Evolutionary conservation across 1,284 basidiomycete species (phyloP).

Genomic region (Trametes pubescens): DNA sequence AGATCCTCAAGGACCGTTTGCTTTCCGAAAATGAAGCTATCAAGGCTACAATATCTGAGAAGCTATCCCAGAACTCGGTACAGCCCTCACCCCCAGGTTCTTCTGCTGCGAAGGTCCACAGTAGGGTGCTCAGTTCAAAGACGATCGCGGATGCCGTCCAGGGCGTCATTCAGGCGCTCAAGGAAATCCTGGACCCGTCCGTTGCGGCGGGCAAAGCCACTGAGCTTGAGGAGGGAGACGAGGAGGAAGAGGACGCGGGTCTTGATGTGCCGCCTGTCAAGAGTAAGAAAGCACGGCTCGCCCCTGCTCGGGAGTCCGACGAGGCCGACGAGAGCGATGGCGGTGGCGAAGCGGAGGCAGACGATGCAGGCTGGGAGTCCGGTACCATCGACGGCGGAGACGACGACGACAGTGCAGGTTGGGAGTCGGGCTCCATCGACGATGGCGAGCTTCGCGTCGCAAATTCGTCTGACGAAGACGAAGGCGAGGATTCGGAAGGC

Average conservation of each 20-base stretch:
- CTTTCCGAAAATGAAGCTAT: slow-evolving; percentile 58
- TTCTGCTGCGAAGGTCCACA: slow-evolving; percentile 69
- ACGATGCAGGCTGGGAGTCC: slow-evolving; percentile 52
- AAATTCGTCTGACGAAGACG: slow-evolving; percentile 31
- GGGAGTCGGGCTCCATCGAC: slow-evolving; percentile 46
- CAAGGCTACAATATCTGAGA: slow-evolving; percentile 52
- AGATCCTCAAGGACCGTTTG: slow-evolving; percentile 76
- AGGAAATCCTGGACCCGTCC: slow-evolving; percentile 51
- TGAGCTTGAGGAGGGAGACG: slow-evolving; percentile 37
- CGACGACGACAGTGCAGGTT: slow-evolving; percentile 37
- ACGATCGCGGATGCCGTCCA: slow-evolving; percentile 70
- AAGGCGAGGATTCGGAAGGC: too few species aligned
- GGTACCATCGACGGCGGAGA: slow-evolving; percentile 44
- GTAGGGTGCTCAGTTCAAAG: slow-evolving; percentile 81
- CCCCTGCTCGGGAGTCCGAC: slow-evolving; percentile 23
- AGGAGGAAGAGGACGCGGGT: slow-evolving; percentile 39
- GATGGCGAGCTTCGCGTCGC: slow-evolving; percentile 22
- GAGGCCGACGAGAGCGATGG: slow-evolving; percentile 31
- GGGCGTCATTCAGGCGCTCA: slow-evolving; percentile 59
- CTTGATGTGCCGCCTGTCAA: slow-evolving; percentile 52
- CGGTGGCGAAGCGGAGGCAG: slow-evolving; percentile 44
- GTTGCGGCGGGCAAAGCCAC: slow-evolving; percentile 39
- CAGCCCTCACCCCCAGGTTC: slow-evolving; percentile 50
- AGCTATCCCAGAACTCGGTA: slow-evolving; percentile 48
- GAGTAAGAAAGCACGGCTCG: slow-evolving; percentile 23